A percentile compares a stretch with the other conserved stretches of the same genome.
Conservation (phyloP, 768 basidiomycete species). For the Leccinum longicurvipes region DNA sequence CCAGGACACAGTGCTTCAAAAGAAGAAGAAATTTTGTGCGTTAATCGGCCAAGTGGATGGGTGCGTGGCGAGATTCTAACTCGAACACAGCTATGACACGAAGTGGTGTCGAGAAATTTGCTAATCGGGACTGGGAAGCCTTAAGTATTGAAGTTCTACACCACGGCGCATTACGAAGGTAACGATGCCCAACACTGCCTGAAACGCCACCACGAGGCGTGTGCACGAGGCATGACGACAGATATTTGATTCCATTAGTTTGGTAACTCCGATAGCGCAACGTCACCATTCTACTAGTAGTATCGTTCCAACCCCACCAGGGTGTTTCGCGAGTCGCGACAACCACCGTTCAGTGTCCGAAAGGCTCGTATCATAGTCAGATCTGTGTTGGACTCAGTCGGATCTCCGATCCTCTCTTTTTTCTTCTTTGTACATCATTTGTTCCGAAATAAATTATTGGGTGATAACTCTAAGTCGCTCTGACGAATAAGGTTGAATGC, state of each 20-base stretch:
- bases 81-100: too few species aligned
- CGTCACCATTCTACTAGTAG: too few species aligned
- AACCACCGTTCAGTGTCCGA: neutral
- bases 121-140: neutral
- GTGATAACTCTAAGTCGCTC: neutral
- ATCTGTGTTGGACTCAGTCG: neutral
- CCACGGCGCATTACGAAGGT: constrained; percentile 6
- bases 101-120: constrained; percentile 10
- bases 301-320: neutral
- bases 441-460: neutral
- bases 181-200: neutral
- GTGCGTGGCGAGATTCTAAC: constrained; percentile 23
- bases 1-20: constrained; percentile 36
- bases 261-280: neutral
- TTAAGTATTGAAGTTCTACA: constrained; percentile 10
- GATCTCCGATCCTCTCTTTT: neutral
- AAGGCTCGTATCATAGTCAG: neutral
- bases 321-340: neutral
- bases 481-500: neutral
- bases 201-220: neutral
- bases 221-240: neutral
- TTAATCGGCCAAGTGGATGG: constrained; percentile 54
- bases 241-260: neutral
- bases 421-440: neutral
- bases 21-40: constrained; percentile 52